Conservation (phyloP, 2,329 filamentous ascomycete genomes). For the Aspergillus sp. region DNA sequence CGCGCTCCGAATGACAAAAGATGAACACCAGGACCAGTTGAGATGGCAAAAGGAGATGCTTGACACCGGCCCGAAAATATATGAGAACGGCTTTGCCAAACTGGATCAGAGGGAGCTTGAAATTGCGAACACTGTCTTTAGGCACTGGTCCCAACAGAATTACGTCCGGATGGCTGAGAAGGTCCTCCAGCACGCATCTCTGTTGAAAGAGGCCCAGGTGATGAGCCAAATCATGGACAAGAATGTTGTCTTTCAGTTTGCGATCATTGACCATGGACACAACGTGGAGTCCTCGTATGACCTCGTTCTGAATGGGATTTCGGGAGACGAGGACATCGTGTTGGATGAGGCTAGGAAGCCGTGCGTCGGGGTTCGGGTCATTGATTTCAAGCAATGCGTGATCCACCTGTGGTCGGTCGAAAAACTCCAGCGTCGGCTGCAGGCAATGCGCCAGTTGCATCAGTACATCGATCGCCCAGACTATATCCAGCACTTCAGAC, state of each 20-base stretch:
- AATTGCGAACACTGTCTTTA: conserved; percentile 56
- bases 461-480: conserved; percentile 94
- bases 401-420: conserved; percentile 91
- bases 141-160: conserved; percentile 72
- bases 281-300: conserved; percentile 90
- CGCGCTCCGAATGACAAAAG: conserved; percentile 64
- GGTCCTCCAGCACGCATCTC: conserved; percentile 76
- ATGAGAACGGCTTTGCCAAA: conserved; percentile 34
- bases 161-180: conserved; percentile 92
- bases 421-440: conserved; percentile 78
- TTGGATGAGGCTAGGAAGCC: conserved; percentile 78
- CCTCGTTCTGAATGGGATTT: conserved; percentile 84
- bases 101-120: conserved; percentile 64
- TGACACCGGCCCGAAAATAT: conserved; percentile 45
- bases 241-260: conserved; percentile 87
- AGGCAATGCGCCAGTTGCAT: conserved; percentile 91
- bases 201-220: conserved; percentile 89
- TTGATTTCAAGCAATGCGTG: conserved; percentile 79
- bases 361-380: conserved; percentile 78
- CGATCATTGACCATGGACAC: conserved; percentile 80
- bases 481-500: conserved; percentile 82
- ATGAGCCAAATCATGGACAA: conserved; percentile 97
- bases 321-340: conserved; percentile 72
- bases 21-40: conserved; percentile 81
- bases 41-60: conserved; percentile 70